Percentiles rank a stretch among this genome's conserved stretches.
Evolutionary conservation across 441 rosid species (phyloP).

Genomic region (Hypseocharis bilobata): DNA sequence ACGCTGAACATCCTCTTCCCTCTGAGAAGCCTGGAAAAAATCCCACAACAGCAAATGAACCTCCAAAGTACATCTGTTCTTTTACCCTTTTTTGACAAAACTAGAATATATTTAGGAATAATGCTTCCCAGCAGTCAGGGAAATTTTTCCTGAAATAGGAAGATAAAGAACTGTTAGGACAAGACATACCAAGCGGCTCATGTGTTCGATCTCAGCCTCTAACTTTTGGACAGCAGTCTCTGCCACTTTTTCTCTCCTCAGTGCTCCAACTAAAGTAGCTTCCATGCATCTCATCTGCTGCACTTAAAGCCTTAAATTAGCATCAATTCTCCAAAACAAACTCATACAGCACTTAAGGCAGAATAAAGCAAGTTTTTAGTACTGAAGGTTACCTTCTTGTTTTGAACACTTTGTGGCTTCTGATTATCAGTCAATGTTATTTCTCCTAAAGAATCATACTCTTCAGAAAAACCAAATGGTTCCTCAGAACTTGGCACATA

Average conservation of each 20-base stretch:
- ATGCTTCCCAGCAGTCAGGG: slow-evolving; percentile 11
- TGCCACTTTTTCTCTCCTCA: slow-evolving; percentile 93
- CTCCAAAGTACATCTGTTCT: slow-evolving; percentile 15
- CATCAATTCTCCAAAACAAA: slow-evolving; percentile 3
- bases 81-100: slow-evolving; percentile 30
- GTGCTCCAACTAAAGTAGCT: slow-evolving; percentile 80
- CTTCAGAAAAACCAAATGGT: slow-evolving; percentile 56
- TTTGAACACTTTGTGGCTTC: slow-evolving; percentile 23
- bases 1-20: slow-evolving; percentile 92
- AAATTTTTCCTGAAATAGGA: slow-evolving; percentile 1
- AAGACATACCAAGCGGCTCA: slow-evolving; percentile 71
- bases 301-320: slow-evolving; percentile 20
- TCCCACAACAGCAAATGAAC: slow-evolving; percentile 14
- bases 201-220: slow-evolving; percentile 87
- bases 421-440: slow-evolving; percentile 21
- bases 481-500: slow-evolving; percentile 35
- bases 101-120: slow-evolving; percentile 18
- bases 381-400: slow-evolving; percentile 39
- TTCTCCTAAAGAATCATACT: slow-evolving; percentile 23
- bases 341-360: slow-evolving; percentile 16
- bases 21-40: slow-evolving; percentile 69
- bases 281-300: slow-evolving; percentile 74
- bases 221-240: slow-evolving; percentile 71
- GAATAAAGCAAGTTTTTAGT: slow-evolving; percentile 14
- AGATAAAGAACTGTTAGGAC: slow-evolving; percentile 3